Base-by-base conservation (phyloP, 1,284 basidiomycete genomes). In the Cutaneotrichosporon sp. region DNA sequence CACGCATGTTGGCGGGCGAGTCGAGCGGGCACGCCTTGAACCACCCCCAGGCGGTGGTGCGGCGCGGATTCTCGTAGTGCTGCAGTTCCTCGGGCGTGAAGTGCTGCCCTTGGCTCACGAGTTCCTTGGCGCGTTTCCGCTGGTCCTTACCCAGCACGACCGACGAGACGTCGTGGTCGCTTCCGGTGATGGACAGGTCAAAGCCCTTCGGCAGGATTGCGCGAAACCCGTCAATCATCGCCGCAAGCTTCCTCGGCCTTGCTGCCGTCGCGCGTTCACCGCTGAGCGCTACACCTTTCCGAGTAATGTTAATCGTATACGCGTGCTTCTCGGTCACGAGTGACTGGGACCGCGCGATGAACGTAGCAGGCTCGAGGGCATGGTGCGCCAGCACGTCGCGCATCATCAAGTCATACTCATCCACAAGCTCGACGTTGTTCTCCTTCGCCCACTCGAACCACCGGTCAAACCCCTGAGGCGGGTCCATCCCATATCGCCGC, bases 371-470 rank as follows among this genome's bases (percentile, higher is more conserved):
- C n/a, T 54, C 42, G 5, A 75, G 61, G 0, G 74, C 71, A 46
- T 71, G 68, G 61, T 74, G 72, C 1, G 70, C 66, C 27, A 74
- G 44, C 0, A 74, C 25, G 54, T 73, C 72, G 42, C 63, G 61
- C 68, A 72, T 71, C 57, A 73, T 65, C 43, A 68, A 65, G 55
- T 75, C 71, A 58, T 70, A 75, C 49, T 72, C 90, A 73, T 97
- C 91, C 6, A 90, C 79, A 73, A 97, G 82, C 63, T 84, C 82
- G 56, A 90, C 84, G 19, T 81, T 77, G 64, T 87, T 79, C 45
- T 82, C 77, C 70, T 80, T 75, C 27, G 84, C 85, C 71, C 90
- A 96, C 44, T 75, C 64, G 52, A 68, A 78, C 74, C 74, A 75
- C 9, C 52, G 52, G 52, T 76, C 76, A 59, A 77, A 78, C 0